Base-by-base conservation (phyloP, 208 protist species). In the Phytomonas sp. region DNA sequence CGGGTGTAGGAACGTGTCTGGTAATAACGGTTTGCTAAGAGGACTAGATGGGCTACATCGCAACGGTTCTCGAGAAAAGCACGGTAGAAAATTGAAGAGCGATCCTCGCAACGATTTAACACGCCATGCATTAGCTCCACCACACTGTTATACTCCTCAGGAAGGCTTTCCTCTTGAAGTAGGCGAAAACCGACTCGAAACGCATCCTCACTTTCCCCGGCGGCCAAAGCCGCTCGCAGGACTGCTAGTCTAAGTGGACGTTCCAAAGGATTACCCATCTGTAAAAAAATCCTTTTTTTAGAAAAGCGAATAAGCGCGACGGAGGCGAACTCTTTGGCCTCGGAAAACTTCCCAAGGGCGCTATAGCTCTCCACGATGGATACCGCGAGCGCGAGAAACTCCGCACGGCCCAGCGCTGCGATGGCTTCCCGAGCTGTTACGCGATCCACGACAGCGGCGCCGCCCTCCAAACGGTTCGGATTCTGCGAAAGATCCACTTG, bases 241-340 rank as follows among this genome's bases (percentile, higher is more conserved):
- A 96, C 61, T 30, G 88, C 91, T 66, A 86, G 65, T 0, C 91
- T 86, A 68, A 95, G 80, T 62, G 87, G 87, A 36, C 87, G 84
- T 73, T 87, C 86, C 8, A 93, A 71, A 0, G 67, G 71, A 34
- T 74, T 37, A 26, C 83, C 80, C 61, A 88, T 68, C 62, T 84
- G 73, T n/a, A 74, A 77, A 66, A 93, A 80, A 4, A 76, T 70
- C 29, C 74, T 76, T 68, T 68, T 74, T 36, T 80, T 72, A 33
- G 80, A 60, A 42, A 90, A 85, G 30, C 81, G 79, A 8, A 66
- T 78, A 23, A 96, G 77, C n/a, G 84, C 72, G 62, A 94, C 66
- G 66, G 84, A 87, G 60, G 88, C 91, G 69, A 96, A 96, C 77
- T 96, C 87, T 67, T 93, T 92, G 29, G 91, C 91, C 73, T 96